Evolutionary conservation across 345 rosid genomes (phyloP).

Genomic region (Erucastrum elatum): DNA sequence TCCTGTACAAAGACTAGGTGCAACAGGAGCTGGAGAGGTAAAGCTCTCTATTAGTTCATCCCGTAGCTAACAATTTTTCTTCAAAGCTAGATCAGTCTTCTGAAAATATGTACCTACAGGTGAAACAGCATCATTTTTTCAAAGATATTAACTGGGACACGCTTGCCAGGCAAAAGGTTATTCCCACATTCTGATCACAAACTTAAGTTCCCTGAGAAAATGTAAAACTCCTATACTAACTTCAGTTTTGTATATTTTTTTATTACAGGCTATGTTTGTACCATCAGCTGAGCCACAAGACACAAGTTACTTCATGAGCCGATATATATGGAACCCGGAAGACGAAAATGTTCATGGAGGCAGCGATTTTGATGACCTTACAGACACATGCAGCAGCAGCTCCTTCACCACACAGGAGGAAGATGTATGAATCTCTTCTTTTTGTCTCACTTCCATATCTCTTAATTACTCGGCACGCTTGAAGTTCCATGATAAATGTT

Average conservation of each 20-base stretch:
- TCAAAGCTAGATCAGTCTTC: background rate
- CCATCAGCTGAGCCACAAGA: constrained; percentile 84
- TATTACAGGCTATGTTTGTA: constrained; percentile 84
- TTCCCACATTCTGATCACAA: background rate
- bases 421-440: constrained; percentile 49
- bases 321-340: constrained; percentile 88
- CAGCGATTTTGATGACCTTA: constrained; percentile 77
- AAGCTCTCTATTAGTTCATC: background rate
- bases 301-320: constrained; percentile 92
- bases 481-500: background rate
- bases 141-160: constrained; percentile 93
- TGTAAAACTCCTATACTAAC: constrained; percentile 5
- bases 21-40: constrained; percentile 92
- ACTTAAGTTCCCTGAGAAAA: background rate
- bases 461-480: background rate
- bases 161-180: constrained; percentile 91
- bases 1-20: constrained; percentile 90
- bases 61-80: constrained; percentile 7
- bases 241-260: constrained; percentile 13
- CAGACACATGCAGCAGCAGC: constrained; percentile 79
- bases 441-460: background rate
- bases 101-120: constrained; percentile 47
- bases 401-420: constrained; percentile 72
- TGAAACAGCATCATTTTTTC: constrained; percentile 80
- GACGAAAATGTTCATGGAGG: constrained; percentile 76